Base-by-base conservation (phyloP, 192 early-diverging fungal species). In the Cladochytrium replicatum region DNA sequence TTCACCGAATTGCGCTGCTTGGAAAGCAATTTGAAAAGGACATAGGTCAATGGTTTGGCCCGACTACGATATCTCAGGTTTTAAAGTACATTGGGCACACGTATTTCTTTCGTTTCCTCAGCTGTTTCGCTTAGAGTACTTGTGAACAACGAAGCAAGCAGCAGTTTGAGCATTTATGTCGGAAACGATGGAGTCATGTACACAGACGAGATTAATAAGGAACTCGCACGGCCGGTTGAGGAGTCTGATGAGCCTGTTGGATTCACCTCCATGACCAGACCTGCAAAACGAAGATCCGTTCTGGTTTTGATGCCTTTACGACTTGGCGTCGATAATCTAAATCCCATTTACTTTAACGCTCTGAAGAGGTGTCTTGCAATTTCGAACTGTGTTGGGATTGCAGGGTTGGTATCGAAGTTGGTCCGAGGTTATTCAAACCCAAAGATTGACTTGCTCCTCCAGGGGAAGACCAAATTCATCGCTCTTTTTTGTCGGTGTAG, bases 1-100 rank as follows among this genome's bases (percentile, higher is more conserved):
- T 98, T 13, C 95, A 98, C 41, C 69, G 81, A 25, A 88, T 98
- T 55, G 89, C 90, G 5, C 61, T 84, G 17, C 62, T 84, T 4
- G 95, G 93, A 8, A 73, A 74, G 43, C 82, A 87, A 59, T 74
- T 80, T 38, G 91, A 83, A 29, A 93, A 92, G 55, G 77, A 84
- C 25, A 86, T 98, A 58, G 95, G 95, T 22, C 80, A 94, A 64
- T 99, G 95, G 93, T 99, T 97, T 75, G 95, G 93, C 0, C 95
- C 95, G 1, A 79, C 77, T 24, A 93, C 84, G 9, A 86, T 86
- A 6, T 83, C 84, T 17, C 84, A 88, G 50, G 84, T 84, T 24
- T 74, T 85, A 2, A 79, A 79, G 86, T 86, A 74, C 45, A 68
- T 50, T 8, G 31, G 13, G n/a, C n/a, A n/a, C n/a, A n/a, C n/a